Percentiles rank a stretch among this genome's conserved stretches.
These are phyloP conservation scores for Zygoascus meyerae DNA, from an alignment of 1,139 yeast genomes.

Conservation along the genomic window DNA sequence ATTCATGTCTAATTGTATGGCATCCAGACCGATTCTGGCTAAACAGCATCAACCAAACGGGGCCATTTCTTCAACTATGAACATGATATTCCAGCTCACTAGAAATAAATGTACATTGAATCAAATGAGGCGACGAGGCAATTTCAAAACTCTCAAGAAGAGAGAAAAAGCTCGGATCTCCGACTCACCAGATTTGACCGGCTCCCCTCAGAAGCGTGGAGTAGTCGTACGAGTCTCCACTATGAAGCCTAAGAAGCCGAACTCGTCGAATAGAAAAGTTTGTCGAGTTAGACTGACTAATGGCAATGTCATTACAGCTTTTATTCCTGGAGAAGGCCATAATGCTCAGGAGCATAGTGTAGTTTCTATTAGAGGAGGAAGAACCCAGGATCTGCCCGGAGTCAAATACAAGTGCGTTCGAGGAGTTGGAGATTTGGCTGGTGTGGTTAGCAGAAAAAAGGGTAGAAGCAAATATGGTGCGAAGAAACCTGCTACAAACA, in stretches of 20 bases:
- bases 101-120: constrained; percentile 21
- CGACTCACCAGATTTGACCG: constrained; percentile 79
- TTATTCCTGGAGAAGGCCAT: constrained; percentile 98
- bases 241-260: constrained; percentile 94
- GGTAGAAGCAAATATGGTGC: constrained; percentile 93
- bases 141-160: constrained; percentile 33
- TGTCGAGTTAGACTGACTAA: constrained; percentile 90
- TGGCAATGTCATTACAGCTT: constrained; percentile 85
- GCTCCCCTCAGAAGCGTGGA: constrained; percentile 81
- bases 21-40: no score
- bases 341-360: constrained; percentile 98
- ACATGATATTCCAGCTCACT: neutral
- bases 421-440: constrained; percentile 90
- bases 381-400: constrained; percentile 98
- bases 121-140: constrained; percentile 28
- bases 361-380: constrained; percentile 92
- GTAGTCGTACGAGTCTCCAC: constrained; percentile 94
- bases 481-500: constrained; percentile 55
- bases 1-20: no score
- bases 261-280: constrained; percentile 95
- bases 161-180: constrained; percentile 43
- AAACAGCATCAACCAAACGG: no score
- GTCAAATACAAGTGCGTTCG: constrained; percentile 91
- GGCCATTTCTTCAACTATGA: no score
- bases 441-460: constrained; percentile 87